These are phyloP conservation scores for Xylaria nigripes DNA, from an alignment of 495 filamentous ascomycete species.

Conservation along the genomic window DNA sequence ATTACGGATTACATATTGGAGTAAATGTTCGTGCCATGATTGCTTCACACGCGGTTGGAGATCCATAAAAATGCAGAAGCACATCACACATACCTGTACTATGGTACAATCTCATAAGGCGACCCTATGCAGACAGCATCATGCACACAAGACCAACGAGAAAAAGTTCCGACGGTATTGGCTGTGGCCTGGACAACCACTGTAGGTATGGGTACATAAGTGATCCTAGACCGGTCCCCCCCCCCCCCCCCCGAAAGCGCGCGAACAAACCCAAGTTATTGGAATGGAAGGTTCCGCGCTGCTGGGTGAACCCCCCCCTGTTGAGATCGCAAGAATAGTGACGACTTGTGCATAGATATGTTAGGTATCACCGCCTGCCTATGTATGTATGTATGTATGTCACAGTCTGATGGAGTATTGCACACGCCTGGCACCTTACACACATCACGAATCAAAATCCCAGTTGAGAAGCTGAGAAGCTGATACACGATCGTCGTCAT, in stretches of 20 bases:
- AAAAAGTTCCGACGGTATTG: background rate
- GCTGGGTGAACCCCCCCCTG: background rate
- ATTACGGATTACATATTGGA: too few species aligned
- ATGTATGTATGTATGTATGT: too few species aligned
- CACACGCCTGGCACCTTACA: too few species aligned
- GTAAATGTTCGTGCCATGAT: too few species aligned
- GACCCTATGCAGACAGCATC: background rate
- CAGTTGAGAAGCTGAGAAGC: background rate
- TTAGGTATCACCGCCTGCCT: too few species aligned
- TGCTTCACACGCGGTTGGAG: too few species aligned
- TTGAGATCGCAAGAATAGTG: background rate
- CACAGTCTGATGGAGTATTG: too few species aligned
- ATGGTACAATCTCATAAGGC: background rate
- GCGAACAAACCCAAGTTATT: background rate
- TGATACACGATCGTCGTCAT: too few species aligned
- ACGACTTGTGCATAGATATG: background rate
- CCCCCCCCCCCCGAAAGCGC: too few species aligned
- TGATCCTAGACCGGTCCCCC: too few species aligned
- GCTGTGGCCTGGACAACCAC: too few species aligned
- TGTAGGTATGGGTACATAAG: background rate
- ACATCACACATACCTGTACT: background rate
- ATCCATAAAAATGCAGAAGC: too few species aligned
- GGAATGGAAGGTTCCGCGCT: conserved; percentile 5
- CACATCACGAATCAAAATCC: background rate
- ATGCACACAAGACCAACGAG: background rate